Base-by-base conservation (phyloP, 2,329 filamentous ascomycete species). In the Exophiala sp. region DNA sequence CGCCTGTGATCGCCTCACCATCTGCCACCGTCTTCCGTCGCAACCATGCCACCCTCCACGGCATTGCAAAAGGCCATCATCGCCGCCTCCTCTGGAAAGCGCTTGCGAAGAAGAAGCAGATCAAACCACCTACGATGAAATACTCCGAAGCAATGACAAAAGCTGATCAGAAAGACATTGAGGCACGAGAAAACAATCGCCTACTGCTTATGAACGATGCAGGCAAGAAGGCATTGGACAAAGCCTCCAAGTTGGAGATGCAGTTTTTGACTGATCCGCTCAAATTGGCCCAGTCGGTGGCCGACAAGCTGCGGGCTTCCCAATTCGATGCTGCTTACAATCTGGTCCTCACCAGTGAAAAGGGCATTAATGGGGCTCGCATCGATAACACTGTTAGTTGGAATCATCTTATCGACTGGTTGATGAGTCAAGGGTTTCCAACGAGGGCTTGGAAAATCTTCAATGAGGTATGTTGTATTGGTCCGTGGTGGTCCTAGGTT, bases 371-470 rank as follows among this genome's bases (percentile, higher is more conserved):
- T 38, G 55, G 58, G 18, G 54, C 75, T 80, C 62, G 76, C 1
- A 77, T 81, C 60, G 74, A 84, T 54, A 84, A 87, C 59, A 75
- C 82, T 3, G 91, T 95, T 54, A 85, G 87, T 54, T 99, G 92
- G 91, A 97, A 97, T 70, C 82, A 88, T 66, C 71, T 96, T 41
- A 85, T 99, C 52, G 80, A 86, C 53, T 83, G 90, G 69, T 76
- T 83, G 58, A 73, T 96, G 68, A 72, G 78, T 39, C 75, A 83
- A 20, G 76, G 81, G 39, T 78, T 78, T 47, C 70, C 90, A 33
- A 78, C 78, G 55, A 73, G 76, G 16, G 91, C 88, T 14, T 72
- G 95, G 53, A 91, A 88, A 71, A 76, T 90, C n/a, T 96, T 85
- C 74, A 96, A 96, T 69, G 92, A 97, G 70, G 87, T 88, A 69